These are phyloP conservation scores for Magnaporthales sp. DNA, from an alignment of 2,329 filamentous ascomycete species.

Conservation along the genomic window DNA sequence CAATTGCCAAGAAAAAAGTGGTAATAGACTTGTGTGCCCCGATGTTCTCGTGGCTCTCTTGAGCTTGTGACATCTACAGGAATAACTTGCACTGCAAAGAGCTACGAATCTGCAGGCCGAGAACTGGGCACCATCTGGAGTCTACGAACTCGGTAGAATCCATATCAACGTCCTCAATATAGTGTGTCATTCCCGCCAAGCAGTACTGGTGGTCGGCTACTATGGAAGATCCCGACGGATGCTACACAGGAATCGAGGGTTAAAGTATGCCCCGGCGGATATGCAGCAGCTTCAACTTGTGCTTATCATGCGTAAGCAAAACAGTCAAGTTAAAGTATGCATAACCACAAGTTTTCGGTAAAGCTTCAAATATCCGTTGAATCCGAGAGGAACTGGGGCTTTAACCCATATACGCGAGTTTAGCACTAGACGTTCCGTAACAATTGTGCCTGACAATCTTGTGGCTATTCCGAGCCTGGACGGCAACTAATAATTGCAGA, in stretches of 20 bases:
- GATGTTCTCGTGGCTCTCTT: not conserved
- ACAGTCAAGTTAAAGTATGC: no score
- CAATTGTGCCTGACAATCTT: not conserved
- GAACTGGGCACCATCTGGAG: not conserved
- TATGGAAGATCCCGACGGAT: no score
- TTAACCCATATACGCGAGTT: not conserved
- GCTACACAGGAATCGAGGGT: no score
- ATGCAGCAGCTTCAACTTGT: no score
- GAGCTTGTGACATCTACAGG: no score
- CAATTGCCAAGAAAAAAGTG: not conserved
- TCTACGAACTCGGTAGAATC: not conserved
- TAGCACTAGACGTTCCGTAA: not conserved
- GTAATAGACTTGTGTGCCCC: no score
- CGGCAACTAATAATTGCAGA: not conserved
- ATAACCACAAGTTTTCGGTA: no score
- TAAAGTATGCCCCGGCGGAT: no score
- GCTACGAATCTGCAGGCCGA: not conserved
- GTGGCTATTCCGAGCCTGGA: not conserved
- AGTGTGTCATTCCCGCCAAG: no score
- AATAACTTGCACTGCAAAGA: not conserved
- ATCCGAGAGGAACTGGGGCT: not conserved
- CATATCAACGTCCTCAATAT: not conserved
- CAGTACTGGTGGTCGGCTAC: no score
- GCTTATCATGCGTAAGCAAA: no score
- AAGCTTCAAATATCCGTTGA: no score